Conservation (phyloP, 805 yeast species). For the Ogataea pilisensis region DNA sequence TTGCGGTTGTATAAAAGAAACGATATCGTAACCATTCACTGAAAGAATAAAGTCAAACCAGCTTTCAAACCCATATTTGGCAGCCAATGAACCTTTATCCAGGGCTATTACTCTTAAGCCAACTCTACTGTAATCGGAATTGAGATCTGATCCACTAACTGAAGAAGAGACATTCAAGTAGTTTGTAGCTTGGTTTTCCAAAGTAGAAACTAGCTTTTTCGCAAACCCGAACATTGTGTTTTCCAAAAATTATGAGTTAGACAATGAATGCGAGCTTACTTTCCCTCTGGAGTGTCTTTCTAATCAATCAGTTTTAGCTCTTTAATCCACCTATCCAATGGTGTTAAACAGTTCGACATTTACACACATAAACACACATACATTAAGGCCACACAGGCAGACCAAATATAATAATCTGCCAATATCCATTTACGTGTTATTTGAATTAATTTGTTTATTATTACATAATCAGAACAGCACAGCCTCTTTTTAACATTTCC, state of each 20-base stretch:
- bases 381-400: no score
- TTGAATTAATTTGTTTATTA: not conserved
- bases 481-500: no score
- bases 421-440: not conserved
- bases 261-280: no score
- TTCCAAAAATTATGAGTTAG: no score
- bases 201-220: constrained; percentile 52
- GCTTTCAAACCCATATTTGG: constrained; percentile 60
- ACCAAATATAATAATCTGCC: no score
- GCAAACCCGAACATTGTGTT: constrained; percentile 55
- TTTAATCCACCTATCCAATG: no score
- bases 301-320: no score
- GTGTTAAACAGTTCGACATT: no score
- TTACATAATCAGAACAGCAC: no score
- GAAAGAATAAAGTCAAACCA: constrained; percentile 88
- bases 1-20: constrained; percentile 24
- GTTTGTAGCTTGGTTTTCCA: constrained; percentile 36
- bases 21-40: constrained; percentile 65
- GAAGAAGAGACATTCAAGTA: constrained; percentile 25
- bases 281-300: no score
- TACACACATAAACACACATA: no score
- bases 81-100: constrained; percentile 42
- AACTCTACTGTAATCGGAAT: constrained; percentile 25
- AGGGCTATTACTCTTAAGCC: constrained; percentile 62
- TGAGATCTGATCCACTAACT: constrained; percentile 31